A percentile compares a stretch with the other conserved stretches of the same genome.
phyloP scores from a whole-genome alignment of 225 moss, liverwort and hornwort species.

The Pseudisothecium myosuroides region DNA sequence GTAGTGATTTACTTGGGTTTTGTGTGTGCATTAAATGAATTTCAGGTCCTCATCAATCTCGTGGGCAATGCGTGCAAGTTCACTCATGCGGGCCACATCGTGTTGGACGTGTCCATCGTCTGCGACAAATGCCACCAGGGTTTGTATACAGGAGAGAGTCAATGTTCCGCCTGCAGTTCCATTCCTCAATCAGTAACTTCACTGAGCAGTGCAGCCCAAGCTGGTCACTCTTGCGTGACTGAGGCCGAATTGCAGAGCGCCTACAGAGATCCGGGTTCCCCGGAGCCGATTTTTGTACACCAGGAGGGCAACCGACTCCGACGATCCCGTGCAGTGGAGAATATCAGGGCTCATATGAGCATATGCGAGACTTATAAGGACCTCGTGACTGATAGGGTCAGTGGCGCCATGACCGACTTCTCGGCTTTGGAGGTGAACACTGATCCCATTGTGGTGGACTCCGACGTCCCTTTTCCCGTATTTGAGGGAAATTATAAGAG shows the following conservation, averaged over 20 bases:
- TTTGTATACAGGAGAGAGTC: conserved; percentile 10
- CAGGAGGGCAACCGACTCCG: conserved; percentile 1
- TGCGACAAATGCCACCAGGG: conserved; percentile 23
- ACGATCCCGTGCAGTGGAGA: conserved; percentile 21
- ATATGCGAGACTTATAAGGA: conserved; percentile 21
- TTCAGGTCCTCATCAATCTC: conserved; percentile 39
- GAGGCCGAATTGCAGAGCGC: not conserved
- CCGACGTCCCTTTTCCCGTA: not conserved
- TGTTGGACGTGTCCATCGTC: conserved; percentile 28
- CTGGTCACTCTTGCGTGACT: not conserved
- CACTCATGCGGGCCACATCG: conserved; percentile 27
- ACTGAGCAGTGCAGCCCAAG: not conserved
- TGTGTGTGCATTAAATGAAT: not conserved
- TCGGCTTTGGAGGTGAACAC: not conserved
- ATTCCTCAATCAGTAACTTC: not conserved
- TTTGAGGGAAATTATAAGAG: conserved; percentile 4
- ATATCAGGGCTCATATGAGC: conserved; percentile 32
- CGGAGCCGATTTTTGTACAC: conserved; percentile 16
- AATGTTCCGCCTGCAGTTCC: conserved; percentile 21
- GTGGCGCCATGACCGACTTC: not conserved
- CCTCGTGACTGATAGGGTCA: conserved; percentile 5
- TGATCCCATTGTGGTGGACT: not conserved
- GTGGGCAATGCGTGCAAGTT: conserved; percentile 45
- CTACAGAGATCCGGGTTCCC: conserved; percentile 15
- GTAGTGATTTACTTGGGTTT: not conserved